These are phyloP conservation scores for Leccinum subspadiceum DNA, from an alignment of 1,284 basidiomycete species.

Conservation along the genomic window DNA sequence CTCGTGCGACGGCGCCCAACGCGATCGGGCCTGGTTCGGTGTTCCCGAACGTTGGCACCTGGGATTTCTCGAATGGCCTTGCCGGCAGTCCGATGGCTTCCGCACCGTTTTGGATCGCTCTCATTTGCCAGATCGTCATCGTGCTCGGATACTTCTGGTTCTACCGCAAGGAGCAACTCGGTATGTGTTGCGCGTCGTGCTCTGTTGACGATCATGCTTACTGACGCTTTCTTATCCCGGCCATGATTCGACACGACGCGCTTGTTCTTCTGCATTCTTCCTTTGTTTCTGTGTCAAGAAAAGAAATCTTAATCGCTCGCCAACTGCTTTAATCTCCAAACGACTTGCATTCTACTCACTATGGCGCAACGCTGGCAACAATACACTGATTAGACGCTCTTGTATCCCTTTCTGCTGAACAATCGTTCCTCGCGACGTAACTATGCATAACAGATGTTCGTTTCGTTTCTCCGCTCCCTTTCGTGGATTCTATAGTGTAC, in stretches of 20 bases:
- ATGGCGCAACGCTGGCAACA: background rate
- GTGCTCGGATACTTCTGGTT: slow-evolving; percentile 93
- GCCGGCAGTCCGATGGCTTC: slow-evolving; percentile 74
- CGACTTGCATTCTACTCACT: background rate
- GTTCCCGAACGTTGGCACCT: slow-evolving; percentile 89
- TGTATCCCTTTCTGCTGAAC: background rate
- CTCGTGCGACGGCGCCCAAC: slow-evolving; percentile 83
- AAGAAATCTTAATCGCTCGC: background rate
- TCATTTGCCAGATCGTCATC: slow-evolving; percentile 78
- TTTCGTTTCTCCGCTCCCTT: background rate
- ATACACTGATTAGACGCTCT: background rate
- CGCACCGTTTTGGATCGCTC: slow-evolving; percentile 85
- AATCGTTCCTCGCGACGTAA: background rate
- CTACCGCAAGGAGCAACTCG: slow-evolving; percentile 84
- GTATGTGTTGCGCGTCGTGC: slow-evolving; percentile 37
- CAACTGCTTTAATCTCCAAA: background rate
- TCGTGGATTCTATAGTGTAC: background rate
- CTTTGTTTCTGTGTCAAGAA: background rate
- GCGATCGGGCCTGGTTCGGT: slow-evolving; percentile 81
- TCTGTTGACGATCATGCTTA: background rate
- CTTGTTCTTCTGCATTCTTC: background rate
- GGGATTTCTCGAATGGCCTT: slow-evolving; percentile 75
- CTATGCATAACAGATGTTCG: background rate
- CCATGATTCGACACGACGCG: slow-evolving; percentile 2
- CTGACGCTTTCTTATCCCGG: slow-evolving; percentile 7